Conservation (phyloP, 306 rosid genomes). For the Cucumis melo region DNA sequence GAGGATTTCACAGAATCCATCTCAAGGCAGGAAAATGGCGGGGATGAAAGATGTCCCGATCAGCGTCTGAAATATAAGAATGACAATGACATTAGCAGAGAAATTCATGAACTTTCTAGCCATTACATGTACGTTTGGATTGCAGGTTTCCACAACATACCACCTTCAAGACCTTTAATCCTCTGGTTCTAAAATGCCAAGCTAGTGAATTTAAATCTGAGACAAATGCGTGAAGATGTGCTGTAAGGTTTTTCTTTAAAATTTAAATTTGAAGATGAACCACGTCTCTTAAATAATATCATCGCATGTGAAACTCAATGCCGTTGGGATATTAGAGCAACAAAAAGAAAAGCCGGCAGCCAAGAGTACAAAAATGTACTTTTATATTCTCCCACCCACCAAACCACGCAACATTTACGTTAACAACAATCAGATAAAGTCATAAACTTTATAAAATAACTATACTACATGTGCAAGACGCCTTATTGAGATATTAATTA, state of each 20-base stretch:
- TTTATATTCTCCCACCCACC: neutral
- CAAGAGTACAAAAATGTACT: neutral
- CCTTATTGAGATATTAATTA: neutral
- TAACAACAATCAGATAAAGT: neutral
- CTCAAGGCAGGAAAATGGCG: constrained; percentile 15
- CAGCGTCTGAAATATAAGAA: neutral
- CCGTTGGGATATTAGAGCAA: neutral
- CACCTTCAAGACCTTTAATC: neutral
- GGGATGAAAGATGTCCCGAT: neutral
- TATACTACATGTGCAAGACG: neutral
- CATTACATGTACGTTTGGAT: neutral
- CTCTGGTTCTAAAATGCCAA: neutral
- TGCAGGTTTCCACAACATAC: neutral
- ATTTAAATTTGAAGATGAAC: neutral
- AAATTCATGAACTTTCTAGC: neutral
- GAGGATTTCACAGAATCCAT: constrained; percentile 71
- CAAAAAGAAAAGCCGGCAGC: constrained; percentile 1
- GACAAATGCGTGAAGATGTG: neutral
- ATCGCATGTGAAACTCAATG: neutral
- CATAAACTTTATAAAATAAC: neutral
- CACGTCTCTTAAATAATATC: neutral
- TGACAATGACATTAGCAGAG: neutral
- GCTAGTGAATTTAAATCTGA: neutral
- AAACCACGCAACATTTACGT: neutral
- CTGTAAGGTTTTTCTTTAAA: neutral